These are phyloP conservation scores for Plasmodium vivax DNA, from an alignment of 169 alveolate genomes.

Conservation along the genomic window DNA sequence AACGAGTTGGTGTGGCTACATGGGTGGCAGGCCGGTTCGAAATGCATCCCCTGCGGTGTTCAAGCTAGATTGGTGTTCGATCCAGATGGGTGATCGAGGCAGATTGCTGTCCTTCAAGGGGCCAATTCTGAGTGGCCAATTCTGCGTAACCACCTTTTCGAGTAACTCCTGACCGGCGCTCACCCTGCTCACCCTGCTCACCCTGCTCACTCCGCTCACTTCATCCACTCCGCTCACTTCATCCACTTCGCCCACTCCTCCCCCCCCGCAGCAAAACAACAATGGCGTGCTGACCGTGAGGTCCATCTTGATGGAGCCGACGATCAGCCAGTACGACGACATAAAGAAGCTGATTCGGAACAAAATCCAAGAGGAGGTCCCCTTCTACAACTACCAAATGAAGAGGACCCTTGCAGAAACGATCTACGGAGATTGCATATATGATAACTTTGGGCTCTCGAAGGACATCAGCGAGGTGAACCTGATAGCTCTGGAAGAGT, in stretches of 20 bases:
- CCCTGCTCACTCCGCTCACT: not conserved
- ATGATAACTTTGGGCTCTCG: conserved; percentile 79
- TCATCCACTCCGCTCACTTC: not conserved
- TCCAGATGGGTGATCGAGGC: not conserved
- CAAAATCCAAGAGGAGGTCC: conserved; percentile 41
- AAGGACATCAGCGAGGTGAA: conserved; percentile 75
- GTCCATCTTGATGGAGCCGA: conserved; percentile 34
- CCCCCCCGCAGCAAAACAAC: conserved; percentile 30
- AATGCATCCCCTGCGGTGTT: not conserved
- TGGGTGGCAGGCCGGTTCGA: not conserved
- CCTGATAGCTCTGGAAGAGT: conserved; percentile 59
- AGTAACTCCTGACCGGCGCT: not conserved
- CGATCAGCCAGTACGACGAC: conserved; percentile 77
- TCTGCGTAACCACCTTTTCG: not conserved
- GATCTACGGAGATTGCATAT: conserved; percentile 83
- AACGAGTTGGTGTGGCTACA: not conserved
- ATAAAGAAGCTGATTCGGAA: conserved; percentile 74
- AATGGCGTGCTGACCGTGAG: conserved; percentile 43
- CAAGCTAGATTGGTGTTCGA: not conserved
- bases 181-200: not conserved
- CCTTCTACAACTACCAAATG: conserved; percentile 69
- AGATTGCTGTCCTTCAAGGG: not conserved
- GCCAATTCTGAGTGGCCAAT: not conserved
- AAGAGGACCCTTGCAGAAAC: conserved; percentile 82
- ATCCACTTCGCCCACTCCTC: not conserved